phyloP scores from a whole-genome alignment of 306 rosid genomes.

The Glycine latifolia region DNA sequence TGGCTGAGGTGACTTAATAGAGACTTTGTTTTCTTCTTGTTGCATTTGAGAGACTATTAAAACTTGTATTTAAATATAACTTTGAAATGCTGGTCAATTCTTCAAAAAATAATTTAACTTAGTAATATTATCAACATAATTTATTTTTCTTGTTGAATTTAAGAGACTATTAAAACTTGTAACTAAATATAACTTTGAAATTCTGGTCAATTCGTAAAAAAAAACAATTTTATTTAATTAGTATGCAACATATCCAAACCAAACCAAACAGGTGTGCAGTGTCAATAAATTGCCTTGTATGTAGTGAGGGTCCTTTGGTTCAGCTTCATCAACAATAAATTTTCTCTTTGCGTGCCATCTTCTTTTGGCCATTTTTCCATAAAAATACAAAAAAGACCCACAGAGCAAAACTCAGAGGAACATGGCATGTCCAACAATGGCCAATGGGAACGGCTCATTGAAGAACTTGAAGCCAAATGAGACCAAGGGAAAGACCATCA shows the following conservation, averaged over 20 bases:
- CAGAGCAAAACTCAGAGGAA: neutral
- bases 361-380: too few species aligned
- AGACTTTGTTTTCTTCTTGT: too few species aligned
- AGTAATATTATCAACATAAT: too few species aligned
- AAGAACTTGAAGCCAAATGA: constrained; percentile 33
- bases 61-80: too few species aligned
- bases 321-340: neutral
- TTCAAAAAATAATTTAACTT: neutral
- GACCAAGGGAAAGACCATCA: constrained; percentile 66
- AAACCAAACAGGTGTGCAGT: neutral
- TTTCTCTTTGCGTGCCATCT: neutral
- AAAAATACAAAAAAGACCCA: too few species aligned
- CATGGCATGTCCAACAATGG: neutral
- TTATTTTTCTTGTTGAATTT: too few species aligned
- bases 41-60: too few species aligned
- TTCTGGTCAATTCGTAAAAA: too few species aligned
- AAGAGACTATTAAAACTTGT: too few species aligned
- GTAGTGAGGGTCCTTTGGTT: too few species aligned
- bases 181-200: neutral
- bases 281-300: neutral
- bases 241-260: neutral
- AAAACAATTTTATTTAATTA: too few species aligned
- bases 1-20: neutral
- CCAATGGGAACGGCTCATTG: constrained; percentile 6
- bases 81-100: neutral